Conservation (phyloP, 768 basidiomycete species). For the Termitomyces sp. region DNA sequence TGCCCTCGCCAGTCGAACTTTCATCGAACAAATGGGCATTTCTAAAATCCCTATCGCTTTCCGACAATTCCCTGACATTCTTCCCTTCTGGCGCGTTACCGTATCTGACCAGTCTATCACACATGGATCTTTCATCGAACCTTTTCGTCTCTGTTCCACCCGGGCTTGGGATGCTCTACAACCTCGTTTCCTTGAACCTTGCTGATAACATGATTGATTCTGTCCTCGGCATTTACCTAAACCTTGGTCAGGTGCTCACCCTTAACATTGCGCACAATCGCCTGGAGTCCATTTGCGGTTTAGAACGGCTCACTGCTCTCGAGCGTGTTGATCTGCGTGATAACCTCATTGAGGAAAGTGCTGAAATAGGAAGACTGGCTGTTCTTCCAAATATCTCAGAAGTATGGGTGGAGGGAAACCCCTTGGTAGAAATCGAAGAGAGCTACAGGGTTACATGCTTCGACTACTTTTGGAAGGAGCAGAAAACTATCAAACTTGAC, state of each 20-base stretch:
- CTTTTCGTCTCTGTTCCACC: conserved; percentile 85
- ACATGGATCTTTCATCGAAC: conserved; percentile 89
- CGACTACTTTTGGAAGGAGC: conserved; percentile 80
- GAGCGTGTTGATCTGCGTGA: conserved; percentile 81
- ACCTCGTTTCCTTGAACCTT: conserved; percentile 90
- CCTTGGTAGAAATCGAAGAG: conserved; percentile 69
- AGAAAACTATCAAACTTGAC: conserved; percentile 75
- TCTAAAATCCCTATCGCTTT: conserved; percentile 70
- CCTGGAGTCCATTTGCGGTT: conserved; percentile 90
- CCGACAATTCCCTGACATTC: conserved; percentile 80
- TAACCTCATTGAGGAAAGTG: conserved; percentile 78
- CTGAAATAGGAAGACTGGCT: conserved; percentile 81
- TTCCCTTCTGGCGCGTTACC: conserved; percentile 65
- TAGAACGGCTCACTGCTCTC: conserved; percentile 84
- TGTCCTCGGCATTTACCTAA: conserved; percentile 81
- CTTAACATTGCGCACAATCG: conserved; percentile 86
- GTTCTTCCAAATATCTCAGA: conserved; percentile 75
- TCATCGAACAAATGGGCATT: conserved; percentile 69
- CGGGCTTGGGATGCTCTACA: conserved; percentile 68
- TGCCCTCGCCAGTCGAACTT: conserved; percentile 34
- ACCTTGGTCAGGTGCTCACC: conserved; percentile 70
- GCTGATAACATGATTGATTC: conserved; percentile 98
- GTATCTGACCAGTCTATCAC: conserved; percentile 68
- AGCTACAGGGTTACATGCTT: conserved; percentile 78
- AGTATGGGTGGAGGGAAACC: conserved; percentile 85